These are phyloP conservation scores for Fusarium sororula DNA, from an alignment of 2,329 filamentous ascomycete genomes.

Conservation along the genomic window DNA sequence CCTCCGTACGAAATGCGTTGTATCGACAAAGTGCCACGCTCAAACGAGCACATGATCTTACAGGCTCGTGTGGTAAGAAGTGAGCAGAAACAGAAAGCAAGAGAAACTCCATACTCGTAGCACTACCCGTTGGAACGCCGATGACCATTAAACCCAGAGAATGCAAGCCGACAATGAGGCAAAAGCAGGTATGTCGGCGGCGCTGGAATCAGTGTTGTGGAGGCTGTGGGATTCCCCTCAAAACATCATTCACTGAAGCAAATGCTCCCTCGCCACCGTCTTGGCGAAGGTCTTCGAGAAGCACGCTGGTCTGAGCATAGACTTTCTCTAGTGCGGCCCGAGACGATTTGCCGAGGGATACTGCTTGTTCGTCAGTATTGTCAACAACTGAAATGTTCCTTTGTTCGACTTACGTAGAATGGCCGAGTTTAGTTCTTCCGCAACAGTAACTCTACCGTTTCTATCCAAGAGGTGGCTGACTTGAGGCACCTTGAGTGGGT, in stretches of 20 bases:
- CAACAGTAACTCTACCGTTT: conserved; percentile 78
- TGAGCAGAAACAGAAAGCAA: neutral
- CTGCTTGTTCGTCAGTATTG: conserved; percentile 56
- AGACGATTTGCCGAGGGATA: conserved; percentile 89
- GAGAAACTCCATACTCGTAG: conserved; percentile 23
- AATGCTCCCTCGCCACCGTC: conserved; percentile 86
- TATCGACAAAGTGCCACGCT: conserved; percentile 1
- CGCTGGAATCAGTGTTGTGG: conserved; percentile 43
- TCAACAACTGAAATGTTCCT: neutral
- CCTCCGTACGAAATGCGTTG: neutral
- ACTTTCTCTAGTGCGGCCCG: conserved; percentile 85
- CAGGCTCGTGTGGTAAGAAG: neutral
- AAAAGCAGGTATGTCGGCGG: neutral
- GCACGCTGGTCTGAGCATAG: conserved; percentile 84
- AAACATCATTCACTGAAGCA: conserved; percentile 67
- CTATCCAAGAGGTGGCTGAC: conserved; percentile 82
- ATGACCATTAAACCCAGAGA: conserved; percentile 29
- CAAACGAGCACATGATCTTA: neutral
- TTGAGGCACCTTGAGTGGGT: conserved; percentile 77
- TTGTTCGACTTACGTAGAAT: conserved; percentile 76
- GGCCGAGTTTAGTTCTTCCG: conserved; percentile 92
- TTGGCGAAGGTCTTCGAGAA: conserved; percentile 83
- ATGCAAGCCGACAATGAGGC: conserved; percentile 21
- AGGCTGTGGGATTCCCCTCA: conserved; percentile 57
- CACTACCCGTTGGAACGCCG: conserved; percentile 34